Evolutionary conservation across 345 rosid species (phyloP).

Genomic region (Leavenworthia alabamica): DNA sequence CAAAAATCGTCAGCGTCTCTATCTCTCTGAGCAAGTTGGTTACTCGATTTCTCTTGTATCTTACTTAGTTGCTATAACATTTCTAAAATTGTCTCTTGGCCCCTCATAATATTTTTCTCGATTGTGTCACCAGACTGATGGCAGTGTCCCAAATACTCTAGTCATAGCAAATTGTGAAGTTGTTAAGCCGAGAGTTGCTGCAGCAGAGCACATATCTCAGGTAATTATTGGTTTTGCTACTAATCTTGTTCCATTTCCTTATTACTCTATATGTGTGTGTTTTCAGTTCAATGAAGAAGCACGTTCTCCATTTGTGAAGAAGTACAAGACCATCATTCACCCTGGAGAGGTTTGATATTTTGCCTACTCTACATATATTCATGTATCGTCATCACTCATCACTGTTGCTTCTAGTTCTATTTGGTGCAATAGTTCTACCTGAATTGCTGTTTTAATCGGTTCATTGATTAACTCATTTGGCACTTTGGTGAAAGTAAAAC

Average conservation of each 20-base stretch:
- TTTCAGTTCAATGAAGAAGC: conserved; percentile 97
- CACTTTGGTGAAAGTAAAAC: neutral
- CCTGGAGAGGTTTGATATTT: conserved; percentile 87
- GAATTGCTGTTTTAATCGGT: too few relatives aligned
- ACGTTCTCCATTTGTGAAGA: conserved; percentile 95
- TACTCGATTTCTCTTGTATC: neutral
- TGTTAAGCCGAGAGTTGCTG: conserved; percentile 84
- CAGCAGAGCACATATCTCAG: conserved; percentile 87
- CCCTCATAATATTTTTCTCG: conserved; percentile 14
- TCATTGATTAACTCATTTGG: neutral
- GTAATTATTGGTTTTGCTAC: conserved; percentile 22
- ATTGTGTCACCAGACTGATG: conserved; percentile 54
- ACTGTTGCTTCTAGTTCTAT: neutral
- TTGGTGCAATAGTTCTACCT: neutral
- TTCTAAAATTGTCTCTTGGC: too few relatives aligned
- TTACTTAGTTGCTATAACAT: too few relatives aligned
- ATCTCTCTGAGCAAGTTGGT: conserved; percentile 72
- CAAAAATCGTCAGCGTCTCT: conserved; percentile 82
- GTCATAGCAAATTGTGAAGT: conserved; percentile 79
- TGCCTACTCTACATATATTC: neutral
- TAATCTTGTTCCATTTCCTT: too few relatives aligned
- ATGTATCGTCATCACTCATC: neutral
- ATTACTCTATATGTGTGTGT: neutral
- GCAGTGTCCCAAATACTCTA: conserved; percentile 81
- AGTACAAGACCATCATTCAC: conserved; percentile 96